phyloP scores from a whole-genome alignment of 2,329 filamentous ascomycete genomes.

The Claviceps fusiformis region DNA sequence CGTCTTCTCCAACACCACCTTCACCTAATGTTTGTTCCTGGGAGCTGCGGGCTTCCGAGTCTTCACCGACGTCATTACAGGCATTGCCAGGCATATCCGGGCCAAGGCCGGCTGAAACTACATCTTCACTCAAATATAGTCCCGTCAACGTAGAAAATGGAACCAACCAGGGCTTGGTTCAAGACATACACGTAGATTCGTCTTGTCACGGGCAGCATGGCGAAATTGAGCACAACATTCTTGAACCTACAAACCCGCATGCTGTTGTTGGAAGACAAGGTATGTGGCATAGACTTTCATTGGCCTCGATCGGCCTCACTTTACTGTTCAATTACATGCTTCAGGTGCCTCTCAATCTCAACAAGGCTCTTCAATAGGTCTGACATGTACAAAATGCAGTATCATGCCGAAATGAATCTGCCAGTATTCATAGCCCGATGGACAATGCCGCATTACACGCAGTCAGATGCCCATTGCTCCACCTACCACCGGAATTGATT shows the following conservation, averaged over 20 bases:
- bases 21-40: not conserved
- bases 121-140: too few species aligned
- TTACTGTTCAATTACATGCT: not conserved
- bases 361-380: not conserved
- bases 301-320: not conserved
- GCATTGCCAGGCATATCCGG: too few species aligned
- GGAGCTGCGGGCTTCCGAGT: not conserved
- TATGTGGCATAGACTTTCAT: not conserved
- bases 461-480: slow-evolving; percentile 26
- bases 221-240: too few species aligned
- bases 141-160: too few species aligned
- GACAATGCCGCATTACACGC: not conserved
- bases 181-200: too few species aligned
- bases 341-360: not conserved
- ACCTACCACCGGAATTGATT: slow-evolving; percentile 62
- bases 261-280: not conserved
- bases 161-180: too few species aligned
- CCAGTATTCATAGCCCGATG: not conserved
- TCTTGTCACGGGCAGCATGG: too few species aligned
- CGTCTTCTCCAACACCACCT: not conserved
- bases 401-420: not conserved
- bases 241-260: not conserved
- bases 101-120: too few species aligned
- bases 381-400: not conserved
- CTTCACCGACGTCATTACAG: not conserved